A percentile compares a stretch with the other conserved stretches of the same genome.
Conservation (phyloP, 306 rosid genomes). For the Cicer arietinum region DNA sequence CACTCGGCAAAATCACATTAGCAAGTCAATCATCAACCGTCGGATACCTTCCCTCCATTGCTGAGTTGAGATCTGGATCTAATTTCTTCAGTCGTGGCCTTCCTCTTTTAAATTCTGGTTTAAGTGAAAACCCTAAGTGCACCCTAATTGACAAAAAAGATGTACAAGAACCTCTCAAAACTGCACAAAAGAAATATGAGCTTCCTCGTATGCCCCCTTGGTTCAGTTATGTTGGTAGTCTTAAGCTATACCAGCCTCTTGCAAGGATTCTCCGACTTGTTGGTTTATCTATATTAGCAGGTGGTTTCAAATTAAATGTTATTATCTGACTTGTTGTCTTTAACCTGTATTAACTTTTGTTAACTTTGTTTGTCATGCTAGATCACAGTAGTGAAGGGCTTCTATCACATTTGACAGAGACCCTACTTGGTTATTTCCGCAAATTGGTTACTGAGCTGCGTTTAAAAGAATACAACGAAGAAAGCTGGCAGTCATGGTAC, state of each 20-base stretch:
- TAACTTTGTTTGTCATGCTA: constrained; percentile 46
- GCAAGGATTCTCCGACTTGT: constrained; percentile 85
- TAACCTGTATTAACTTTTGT: constrained; percentile 30
- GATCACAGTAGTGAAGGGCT: constrained; percentile 69
- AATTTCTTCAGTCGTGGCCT: constrained; percentile 52
- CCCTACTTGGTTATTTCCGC: constrained; percentile 75
- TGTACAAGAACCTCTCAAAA: constrained; percentile 43
- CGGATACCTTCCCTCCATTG: constrained; percentile 76
- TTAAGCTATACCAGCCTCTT: constrained; percentile 73
- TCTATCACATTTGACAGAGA: constrained; percentile 68
- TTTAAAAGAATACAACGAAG: constrained; percentile 66
- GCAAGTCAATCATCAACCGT: constrained; percentile 61
- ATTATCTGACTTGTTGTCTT: not conserved
- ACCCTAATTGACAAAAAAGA: constrained; percentile 55
- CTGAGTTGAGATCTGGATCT: constrained; percentile 78
- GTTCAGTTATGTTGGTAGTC: constrained; percentile 75
- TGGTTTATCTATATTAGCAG: constrained; percentile 79
- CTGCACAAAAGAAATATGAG: constrained; percentile 51
- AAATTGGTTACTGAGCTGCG: constrained; percentile 83
- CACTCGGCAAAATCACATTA: constrained; percentile 66
- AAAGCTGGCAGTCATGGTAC: constrained; percentile 90
- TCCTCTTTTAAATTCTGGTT: constrained; percentile 49
- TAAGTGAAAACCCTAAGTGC: constrained; percentile 52
- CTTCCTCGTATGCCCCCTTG: constrained; percentile 98
- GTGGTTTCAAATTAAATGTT: constrained; percentile 56